Base-by-base conservation (phyloP, 1,284 basidiomycete genomes). In the Filobasidium uniguttulatum region DNA sequence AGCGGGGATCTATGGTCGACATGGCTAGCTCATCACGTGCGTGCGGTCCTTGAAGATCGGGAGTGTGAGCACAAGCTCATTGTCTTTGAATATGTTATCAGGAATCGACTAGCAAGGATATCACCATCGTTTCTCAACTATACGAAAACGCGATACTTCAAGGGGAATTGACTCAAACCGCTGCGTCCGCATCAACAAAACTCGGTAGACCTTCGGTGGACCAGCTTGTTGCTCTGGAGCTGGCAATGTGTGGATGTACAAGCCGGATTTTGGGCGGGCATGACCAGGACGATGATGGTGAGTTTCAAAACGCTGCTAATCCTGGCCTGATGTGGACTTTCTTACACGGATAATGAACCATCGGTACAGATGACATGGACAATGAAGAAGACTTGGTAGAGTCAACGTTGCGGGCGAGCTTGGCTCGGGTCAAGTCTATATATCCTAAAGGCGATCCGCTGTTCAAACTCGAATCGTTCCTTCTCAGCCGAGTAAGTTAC, bases 401-500 rank as follows among this genome's bases (percentile, higher is more conserved):
- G 31, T 25, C 29, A 12, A 52, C 54, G 3, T 34, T 55, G 35
- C 26, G 44, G 23, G 49, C 46, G 3, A 50, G 49, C 25, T 48
- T 54, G 12, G 40, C 31, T 3, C 33, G 44, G 23, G 25, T 26
- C 8, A 6, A 14, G 8, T 12, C 36, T 45, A 38, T 49, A 5
- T 41, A 44, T 36, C 19, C 46, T 31, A 34, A 44, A 5, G 78
- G 78, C 5, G 79, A 81, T 59, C 64, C 75, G 3, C 70, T 79
- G 23, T 71, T 85, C 48, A 76, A 83, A 33, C 67, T 94, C 30
- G 89, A 94, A 63, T 88, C 84, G 59, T 86, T 80, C 62, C 71
- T 88, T 17, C 73, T 80, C 29, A 74, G 78, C 44, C 71, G 85
- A 52, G 88, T 89, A 62, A 23, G 20, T 33, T 19, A 15, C 9